These are phyloP conservation scores for Conringia planisiliqua DNA, from an alignment of 345 rosid genomes.

Conservation along the genomic window DNA sequence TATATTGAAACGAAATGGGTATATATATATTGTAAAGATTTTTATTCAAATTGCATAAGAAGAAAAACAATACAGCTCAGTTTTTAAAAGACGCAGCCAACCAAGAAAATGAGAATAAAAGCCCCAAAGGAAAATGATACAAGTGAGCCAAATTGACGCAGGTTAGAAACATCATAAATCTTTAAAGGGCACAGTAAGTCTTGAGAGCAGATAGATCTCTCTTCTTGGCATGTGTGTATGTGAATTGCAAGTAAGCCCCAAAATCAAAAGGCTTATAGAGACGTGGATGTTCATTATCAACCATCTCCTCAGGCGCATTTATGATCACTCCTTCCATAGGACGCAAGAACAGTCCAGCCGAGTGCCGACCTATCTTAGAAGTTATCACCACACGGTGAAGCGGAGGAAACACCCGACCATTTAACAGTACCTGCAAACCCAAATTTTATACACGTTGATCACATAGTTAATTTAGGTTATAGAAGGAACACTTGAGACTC, in stretches of 20 bases:
- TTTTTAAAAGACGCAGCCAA: no score
- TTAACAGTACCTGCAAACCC: conserved; percentile 24
- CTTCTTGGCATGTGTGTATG: neutral
- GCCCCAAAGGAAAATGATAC: no score
- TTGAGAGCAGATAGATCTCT: conserved; percentile 1
- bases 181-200: conserved; percentile 31
- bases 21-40: no score
- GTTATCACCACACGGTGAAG: conserved; percentile 27
- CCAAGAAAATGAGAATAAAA: no score
- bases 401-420: conserved; percentile 24
- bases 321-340: neutral
- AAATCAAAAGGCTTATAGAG: conserved; percentile 11
- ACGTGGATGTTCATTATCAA: conserved; percentile 12
- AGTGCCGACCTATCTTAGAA: conserved; percentile 16
- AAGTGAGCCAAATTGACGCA: no score
- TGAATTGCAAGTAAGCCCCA: neutral
- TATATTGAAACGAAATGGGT: no score
- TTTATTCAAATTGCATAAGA: no score
- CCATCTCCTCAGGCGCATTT: neutral
- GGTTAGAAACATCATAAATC: no score
- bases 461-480: neutral
- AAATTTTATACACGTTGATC: neutral
- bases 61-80: no score
- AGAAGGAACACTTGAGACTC: neutral
- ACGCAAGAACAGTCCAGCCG: conserved; percentile 13